Evolutionary conservation across 352 stramenopile species (phyloP).

Genomic region (Phytophthora foliorum): DNA sequence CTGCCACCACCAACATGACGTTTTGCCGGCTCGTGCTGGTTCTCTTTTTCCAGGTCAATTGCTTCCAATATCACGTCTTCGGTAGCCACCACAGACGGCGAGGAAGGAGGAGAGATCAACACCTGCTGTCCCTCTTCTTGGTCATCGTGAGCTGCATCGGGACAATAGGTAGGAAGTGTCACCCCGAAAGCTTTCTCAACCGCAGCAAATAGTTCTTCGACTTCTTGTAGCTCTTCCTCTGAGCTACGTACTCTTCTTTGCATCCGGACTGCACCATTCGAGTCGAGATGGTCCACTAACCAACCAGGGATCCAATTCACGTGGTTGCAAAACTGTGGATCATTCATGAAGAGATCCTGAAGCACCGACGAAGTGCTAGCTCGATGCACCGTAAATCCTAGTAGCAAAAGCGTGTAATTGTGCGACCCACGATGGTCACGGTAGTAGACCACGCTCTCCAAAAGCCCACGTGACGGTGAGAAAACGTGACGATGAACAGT

Average conservation of each 20-base stretch:
- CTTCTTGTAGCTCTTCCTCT: constrained; percentile 5
- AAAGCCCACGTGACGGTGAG: constrained; percentile 56
- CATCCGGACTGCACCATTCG: constrained; percentile 32
- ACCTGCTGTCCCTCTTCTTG: not conserved
- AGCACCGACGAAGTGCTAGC: constrained; percentile 39
- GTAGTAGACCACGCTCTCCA: constrained; percentile 76
- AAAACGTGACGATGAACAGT: constrained; percentile 61
- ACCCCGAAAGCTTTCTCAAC: constrained; percentile 34
- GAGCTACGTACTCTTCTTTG: not conserved
- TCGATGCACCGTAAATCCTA: constrained; percentile 58
- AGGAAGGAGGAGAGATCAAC: constrained; percentile 11
- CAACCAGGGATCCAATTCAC: constrained; percentile 63
- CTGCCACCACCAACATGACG: not conserved
- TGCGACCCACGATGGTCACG: constrained; percentile 55
- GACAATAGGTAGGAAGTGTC: constrained; percentile 14
- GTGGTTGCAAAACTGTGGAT: constrained; percentile 42
- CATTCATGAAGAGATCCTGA: constrained; percentile 48
- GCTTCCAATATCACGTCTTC: constrained; percentile 36
- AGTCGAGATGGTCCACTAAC: constrained; percentile 57
- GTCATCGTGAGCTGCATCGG: not conserved
- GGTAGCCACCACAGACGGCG: constrained; percentile 6
- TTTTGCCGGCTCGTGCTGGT: constrained; percentile 18
- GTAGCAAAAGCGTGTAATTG: constrained; percentile 62
- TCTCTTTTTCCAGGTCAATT: constrained; percentile 23
- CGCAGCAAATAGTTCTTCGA: constrained; percentile 25